Conservation (phyloP, 805 yeast genomes). For the Wickerhamia fluorescens region DNA sequence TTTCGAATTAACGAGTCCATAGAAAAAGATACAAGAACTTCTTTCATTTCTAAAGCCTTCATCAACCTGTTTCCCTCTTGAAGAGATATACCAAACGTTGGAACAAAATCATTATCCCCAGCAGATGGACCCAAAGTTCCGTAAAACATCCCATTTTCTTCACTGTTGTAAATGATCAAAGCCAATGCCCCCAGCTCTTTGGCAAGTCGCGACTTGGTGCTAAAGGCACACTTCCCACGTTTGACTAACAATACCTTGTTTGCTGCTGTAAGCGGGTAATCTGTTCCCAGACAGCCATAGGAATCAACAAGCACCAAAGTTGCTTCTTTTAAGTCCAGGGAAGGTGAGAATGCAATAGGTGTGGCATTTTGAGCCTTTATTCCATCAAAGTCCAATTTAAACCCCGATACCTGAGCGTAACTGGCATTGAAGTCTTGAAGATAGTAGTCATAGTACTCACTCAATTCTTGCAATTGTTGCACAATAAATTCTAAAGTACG, state of each 20-base stretch:
- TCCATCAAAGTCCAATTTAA: constrained; percentile 50
- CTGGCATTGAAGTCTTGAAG: constrained; percentile 73
- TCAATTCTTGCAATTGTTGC: constrained; percentile 47
- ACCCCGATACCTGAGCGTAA: constrained; percentile 55
- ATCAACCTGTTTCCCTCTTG: constrained; percentile 48
- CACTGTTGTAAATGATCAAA: constrained; percentile 56
- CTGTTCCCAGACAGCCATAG: constrained; percentile 67
- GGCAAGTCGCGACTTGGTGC: constrained; percentile 68
- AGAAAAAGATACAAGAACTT: constrained; percentile 26
- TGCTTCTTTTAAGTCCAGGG: constrained; percentile 50
- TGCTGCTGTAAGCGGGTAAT: constrained; percentile 43
- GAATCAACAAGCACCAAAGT: constrained; percentile 54
- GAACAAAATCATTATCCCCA: constrained; percentile 56
- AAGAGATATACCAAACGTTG: constrained; percentile 68
- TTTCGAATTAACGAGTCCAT: constrained; percentile 68
- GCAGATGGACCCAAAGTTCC: constrained; percentile 63
- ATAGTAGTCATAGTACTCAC: constrained; percentile 51
- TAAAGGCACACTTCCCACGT: constrained; percentile 84
- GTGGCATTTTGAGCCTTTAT: constrained; percentile 39
- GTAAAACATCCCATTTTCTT: constrained; percentile 36
- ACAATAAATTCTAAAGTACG: constrained; percentile 66
- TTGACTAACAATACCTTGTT: constrained; percentile 62
- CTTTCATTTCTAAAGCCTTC: constrained; percentile 34
- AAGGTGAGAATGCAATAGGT: constrained; percentile 71
- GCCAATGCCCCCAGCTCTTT: constrained; percentile 73